phyloP scores from a whole-genome alignment of 108 stramenopile species.

The Skeletonema potamos region DNA sequence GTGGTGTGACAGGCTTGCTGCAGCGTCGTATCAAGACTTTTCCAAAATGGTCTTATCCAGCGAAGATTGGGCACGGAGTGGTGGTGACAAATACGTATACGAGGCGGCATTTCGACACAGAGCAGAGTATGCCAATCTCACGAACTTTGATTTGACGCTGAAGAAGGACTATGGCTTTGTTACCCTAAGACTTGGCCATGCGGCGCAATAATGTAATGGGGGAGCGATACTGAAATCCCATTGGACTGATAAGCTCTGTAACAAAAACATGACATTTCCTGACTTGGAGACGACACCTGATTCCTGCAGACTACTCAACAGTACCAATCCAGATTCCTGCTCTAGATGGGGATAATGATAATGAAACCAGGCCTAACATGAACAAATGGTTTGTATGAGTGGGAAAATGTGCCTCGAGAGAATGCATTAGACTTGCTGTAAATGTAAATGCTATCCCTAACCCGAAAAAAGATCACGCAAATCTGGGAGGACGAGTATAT shows the following conservation, averaged over 20 bases:
- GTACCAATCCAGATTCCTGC: too few species aligned
- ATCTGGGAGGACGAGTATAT: too few species aligned
- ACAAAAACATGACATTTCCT: neutral
- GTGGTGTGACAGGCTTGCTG: conserved; percentile 1
- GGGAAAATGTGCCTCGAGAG: too few species aligned
- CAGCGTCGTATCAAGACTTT: conserved; percentile 4
- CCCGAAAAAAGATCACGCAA: too few species aligned
- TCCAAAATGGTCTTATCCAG: neutral
- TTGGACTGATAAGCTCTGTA: neutral
- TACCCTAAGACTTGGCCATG: neutral
- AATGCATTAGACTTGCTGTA: too few species aligned
- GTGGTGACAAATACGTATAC: too few species aligned
- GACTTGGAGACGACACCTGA: conserved; percentile 1
- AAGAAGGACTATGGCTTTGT: conserved; percentile 4
- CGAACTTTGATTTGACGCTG: neutral
- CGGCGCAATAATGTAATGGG: neutral
- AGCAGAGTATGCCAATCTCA: neutral
- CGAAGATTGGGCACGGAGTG: neutral
- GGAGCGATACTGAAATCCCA: neutral
- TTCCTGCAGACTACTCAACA: too few species aligned
- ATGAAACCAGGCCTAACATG: too few species aligned
- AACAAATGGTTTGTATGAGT: too few species aligned
- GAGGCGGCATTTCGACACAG: neutral
- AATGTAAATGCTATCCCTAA: too few species aligned
- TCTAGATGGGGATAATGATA: too few species aligned